phyloP scores from a whole-genome alignment of 78 protist species.

The Dictyostelium firmibasis region DNA sequence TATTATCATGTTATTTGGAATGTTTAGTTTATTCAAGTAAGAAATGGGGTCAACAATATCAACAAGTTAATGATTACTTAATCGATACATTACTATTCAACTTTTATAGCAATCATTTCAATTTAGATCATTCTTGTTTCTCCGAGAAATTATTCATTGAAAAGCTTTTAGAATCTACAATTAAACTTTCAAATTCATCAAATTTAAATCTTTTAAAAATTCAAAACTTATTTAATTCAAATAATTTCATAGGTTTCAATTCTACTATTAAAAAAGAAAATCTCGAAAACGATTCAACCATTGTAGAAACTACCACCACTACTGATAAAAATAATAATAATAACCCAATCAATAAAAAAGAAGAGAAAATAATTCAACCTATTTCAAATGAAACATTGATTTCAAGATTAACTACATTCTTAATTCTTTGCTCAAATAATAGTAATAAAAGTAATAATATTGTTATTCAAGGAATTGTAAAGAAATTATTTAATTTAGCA shows the following conservation, averaged over 20 bases:
- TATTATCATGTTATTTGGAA: slow-evolving; percentile 30
- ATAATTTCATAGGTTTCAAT: background rate
- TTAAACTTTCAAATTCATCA: background rate
- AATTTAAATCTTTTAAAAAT: background rate
- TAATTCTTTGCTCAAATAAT: background rate
- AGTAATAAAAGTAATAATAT: background rate
- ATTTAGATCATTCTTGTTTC: background rate
- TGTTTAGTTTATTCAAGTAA: slow-evolving; percentile 37
- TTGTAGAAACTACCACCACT: background rate
- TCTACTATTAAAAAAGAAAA: background rate
- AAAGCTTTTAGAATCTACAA: background rate
- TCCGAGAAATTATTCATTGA: background rate
- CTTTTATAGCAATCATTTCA: background rate
- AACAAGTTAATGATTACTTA: background rate
- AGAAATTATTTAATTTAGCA: background rate
- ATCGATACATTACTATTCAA: background rate
- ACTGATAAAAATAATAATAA: background rate
- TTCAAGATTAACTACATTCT: background rate
- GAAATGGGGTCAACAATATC: background rate
- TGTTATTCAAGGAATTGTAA: background rate
- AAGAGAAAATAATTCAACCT: background rate
- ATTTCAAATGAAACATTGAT: slow-evolving; percentile 11
- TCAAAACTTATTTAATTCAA: background rate
- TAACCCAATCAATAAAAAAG: background rate
- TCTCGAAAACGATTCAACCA: background rate